Evolutionary conservation across 169 alveolate species (phyloP).

Genomic region (Theileria annulata): DNA sequence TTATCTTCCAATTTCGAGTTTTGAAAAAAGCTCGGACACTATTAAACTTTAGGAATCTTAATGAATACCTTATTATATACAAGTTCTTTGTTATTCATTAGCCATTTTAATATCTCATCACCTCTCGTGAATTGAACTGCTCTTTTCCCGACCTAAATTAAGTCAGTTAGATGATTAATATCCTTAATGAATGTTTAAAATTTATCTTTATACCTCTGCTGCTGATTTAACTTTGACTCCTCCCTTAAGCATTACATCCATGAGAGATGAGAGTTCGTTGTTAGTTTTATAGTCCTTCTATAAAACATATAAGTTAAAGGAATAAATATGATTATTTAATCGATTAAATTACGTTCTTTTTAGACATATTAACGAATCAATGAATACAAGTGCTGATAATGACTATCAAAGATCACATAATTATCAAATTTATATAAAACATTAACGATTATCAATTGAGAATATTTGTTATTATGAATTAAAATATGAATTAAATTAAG

Average conservation of each 20-base stretch:
- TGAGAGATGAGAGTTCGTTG: slow-evolving; percentile 43
- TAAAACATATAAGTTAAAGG: background rate
- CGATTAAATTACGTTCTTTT: background rate
- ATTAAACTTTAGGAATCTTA: background rate
- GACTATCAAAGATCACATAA: background rate
- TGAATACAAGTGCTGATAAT: background rate
- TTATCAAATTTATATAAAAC: background rate
- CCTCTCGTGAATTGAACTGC: slow-evolving; percentile 86
- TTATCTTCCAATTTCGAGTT: slow-evolving; percentile 44
- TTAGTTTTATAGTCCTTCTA: slow-evolving; percentile 32
- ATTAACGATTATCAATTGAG: background rate
- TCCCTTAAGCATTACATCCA: slow-evolving; percentile 57
- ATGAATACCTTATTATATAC: slow-evolving; percentile 43
- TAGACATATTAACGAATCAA: background rate
- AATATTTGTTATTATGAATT: background rate
- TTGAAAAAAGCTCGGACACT: slow-evolving; percentile 68
- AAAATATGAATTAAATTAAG: background rate
- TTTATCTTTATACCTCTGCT: slow-evolving; percentile 40
- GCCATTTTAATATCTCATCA: slow-evolving; percentile 76
- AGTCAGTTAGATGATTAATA: background rate
- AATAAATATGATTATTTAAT: background rate
- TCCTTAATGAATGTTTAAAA: background rate
- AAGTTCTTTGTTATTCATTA: slow-evolving; percentile 64
- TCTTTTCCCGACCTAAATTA: slow-evolving; percentile 76
- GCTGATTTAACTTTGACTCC: slow-evolving; percentile 67